A percentile compares a stretch with the other conserved stretches of the same genome.
These are phyloP conservation scores for Fusarium chaquense DNA, from an alignment of 2,329 filamentous ascomycete species.

Conservation along the genomic window DNA sequence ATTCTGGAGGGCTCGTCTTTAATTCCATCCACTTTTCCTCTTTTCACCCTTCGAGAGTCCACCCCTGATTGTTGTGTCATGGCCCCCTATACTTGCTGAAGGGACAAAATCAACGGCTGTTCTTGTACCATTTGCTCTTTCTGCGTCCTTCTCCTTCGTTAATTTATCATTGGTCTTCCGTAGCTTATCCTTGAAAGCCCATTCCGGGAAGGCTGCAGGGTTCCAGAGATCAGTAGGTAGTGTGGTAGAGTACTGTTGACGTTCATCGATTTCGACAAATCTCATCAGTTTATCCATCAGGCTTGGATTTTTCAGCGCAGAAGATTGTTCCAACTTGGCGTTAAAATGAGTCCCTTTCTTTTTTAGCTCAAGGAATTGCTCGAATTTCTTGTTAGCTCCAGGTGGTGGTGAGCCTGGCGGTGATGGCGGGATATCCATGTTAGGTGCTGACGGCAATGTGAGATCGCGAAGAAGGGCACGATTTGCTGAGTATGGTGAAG, in stretches of 20 bases:
- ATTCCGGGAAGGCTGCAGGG: conserved; percentile 65
- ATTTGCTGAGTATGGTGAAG: conserved; percentile 76
- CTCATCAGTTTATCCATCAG: conserved; percentile 78
- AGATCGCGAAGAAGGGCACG: conserved; percentile 76
- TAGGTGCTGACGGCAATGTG: conserved; percentile 77
- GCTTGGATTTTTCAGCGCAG: conserved; percentile 77
- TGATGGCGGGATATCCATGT: conserved; percentile 80
- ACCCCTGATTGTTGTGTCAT: conserved; percentile 38
- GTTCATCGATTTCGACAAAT: conserved; percentile 67
- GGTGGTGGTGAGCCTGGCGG: conserved; percentile 71
- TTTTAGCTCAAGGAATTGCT: conserved; percentile 82
- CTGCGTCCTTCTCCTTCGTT: conserved; percentile 59
- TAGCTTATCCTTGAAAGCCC: conserved; percentile 65
- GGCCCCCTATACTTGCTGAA: conserved; percentile 40
- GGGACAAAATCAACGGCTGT: conserved; percentile 64
- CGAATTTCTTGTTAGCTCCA: conserved; percentile 73
- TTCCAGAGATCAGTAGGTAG: conserved; percentile 69
- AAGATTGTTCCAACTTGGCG: conserved; percentile 74
- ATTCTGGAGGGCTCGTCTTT: conserved; percentile 1
- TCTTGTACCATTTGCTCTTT: conserved; percentile 57
- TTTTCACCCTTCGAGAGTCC: conserved; percentile 50
- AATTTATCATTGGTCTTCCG: conserved; percentile 61
- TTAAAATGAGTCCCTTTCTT: conserved; percentile 83
- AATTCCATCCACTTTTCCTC: conserved; percentile 53
- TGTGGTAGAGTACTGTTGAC: conserved; percentile 75